Evolutionary conservation across 2,329 filamentous ascomycete genomes (phyloP).

Genomic region (Aphanocladium album): DNA sequence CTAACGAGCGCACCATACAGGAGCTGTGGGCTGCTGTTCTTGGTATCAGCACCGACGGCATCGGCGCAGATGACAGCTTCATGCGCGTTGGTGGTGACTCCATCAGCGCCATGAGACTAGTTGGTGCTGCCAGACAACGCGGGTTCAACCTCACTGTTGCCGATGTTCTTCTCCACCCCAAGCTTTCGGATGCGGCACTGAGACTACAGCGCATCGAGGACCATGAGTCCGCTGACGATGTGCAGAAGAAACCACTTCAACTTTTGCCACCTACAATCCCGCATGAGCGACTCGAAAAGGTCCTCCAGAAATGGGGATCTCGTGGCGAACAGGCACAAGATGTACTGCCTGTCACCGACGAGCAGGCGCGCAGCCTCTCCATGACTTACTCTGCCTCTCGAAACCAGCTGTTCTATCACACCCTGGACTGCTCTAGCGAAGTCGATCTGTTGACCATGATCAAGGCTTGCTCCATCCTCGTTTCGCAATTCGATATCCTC

Average conservation of each 20-base stretch:
- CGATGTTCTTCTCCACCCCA: slow-evolving; percentile 22
- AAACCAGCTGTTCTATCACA: slow-evolving; percentile 1
- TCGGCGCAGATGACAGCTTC: slow-evolving; percentile 27
- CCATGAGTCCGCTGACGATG: slow-evolving; percentile 22
- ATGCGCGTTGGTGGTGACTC: slow-evolving; percentile 34
- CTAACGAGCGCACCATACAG: background rate
- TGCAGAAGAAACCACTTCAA: background rate
- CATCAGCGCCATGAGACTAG: slow-evolving; percentile 32
- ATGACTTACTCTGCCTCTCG: slow-evolving; percentile 3
- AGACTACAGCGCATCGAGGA: slow-evolving; percentile 23
- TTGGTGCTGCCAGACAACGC: slow-evolving; percentile 24
- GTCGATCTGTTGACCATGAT: background rate
- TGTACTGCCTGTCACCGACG: background rate
- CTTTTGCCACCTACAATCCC: background rate
- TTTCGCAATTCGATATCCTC: background rate
- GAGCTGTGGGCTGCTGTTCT: slow-evolving; percentile 31
- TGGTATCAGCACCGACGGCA: slow-evolving; percentile 25
- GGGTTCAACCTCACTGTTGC: slow-evolving; percentile 21
- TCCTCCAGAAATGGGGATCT: slow-evolving; percentile 45
- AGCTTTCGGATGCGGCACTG: slow-evolving; percentile 39
- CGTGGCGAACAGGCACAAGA: slow-evolving; percentile 38
- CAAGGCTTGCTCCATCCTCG: background rate
- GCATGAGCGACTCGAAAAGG: slow-evolving; percentile 32
- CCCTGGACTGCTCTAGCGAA: background rate
- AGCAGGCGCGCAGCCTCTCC: background rate